Evolutionary conservation across 2,329 filamentous ascomycete genomes (phyloP), one percentile per base, ranked within the genome.

Genomic region (Fusarium buxicola): DNA sequence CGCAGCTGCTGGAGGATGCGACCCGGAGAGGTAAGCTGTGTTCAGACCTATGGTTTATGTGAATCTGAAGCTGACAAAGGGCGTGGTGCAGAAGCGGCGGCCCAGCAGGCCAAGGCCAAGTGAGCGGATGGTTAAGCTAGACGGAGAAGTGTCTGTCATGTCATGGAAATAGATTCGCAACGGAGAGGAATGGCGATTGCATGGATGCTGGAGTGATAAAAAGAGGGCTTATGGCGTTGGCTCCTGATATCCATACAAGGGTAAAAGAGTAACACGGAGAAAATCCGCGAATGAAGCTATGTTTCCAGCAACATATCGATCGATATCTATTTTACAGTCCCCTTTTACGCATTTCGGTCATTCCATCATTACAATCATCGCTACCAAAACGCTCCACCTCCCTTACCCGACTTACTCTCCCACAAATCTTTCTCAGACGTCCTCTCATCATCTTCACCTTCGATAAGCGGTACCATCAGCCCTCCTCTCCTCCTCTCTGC

Each of bases 1-100:
- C 93, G 24, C 90, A 92, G 30, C 78, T 97, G 62, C 79, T 97
- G 60, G 94, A 97, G 80, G 94, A 97, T 80, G 94, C 94, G 16
- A 96, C 92, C 58, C 87, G 92, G 76, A 89, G 92, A 88, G 92
- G 92, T 92, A 80, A 71, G 79, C 68, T 7, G 15, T 16, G 11
- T n/a, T 11, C 9, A 36, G 45, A 27, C 11, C 1, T 12, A 25
- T 21, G 7, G 2, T 31, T 6, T 8, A 11, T 44, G 25, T 12
- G 9, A n/a, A 5, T 10, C 8, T n/a, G 44, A 15, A 41, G 32
- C 49, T 70, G 35, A 71, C 27, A 15, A 27, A 4, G 12, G 8
- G 5, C 47, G 58, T 64, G 10, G 18, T 34, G 9, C 4, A 86
- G 85, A 87, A 77, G 85, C 85, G 15, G 80, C 84, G 35, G 83